phyloP scores from a whole-genome alignment of 495 filamentous ascomycete species.

The Achaetomiella virescens region DNA sequence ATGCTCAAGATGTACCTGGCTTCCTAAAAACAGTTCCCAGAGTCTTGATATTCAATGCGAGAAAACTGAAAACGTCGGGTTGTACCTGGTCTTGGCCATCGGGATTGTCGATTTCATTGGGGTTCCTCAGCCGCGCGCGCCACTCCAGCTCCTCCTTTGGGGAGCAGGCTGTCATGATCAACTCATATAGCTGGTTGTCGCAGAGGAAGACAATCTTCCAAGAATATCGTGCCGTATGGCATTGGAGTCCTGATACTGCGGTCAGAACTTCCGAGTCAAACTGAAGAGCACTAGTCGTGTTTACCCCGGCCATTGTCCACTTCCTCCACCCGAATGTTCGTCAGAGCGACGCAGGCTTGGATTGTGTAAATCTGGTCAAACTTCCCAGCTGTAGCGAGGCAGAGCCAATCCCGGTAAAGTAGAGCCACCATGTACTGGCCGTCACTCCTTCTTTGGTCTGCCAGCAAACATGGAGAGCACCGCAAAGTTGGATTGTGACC shows the following conservation, averaged over 20 bases:
- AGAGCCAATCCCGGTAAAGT: conserved; percentile 75
- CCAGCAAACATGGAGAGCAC: conserved; percentile 80
- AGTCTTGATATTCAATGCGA: conserved; percentile 64
- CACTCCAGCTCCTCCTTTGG: conserved; percentile 74
- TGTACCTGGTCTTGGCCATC: conserved; percentile 41
- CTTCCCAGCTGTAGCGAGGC: conserved; percentile 64
- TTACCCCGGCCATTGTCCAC: conserved; percentile 78
- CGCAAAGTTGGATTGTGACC: conserved; percentile 81
- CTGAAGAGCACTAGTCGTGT: not conserved
- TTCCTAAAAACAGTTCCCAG: conserved; percentile 68
- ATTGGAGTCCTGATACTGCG: conserved; percentile 61
- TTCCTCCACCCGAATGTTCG: conserved; percentile 65
- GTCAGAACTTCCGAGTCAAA: conserved; percentile 8
- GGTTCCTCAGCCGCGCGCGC: conserved; percentile 49
- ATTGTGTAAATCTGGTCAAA: conserved; percentile 59
- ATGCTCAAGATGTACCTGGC: conserved; percentile 36
- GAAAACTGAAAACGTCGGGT: conserved; percentile 48
- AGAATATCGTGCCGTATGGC: conserved; percentile 75
- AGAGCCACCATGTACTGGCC: conserved; percentile 84
- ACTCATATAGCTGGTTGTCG: conserved; percentile 69
- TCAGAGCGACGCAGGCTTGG: conserved; percentile 66
- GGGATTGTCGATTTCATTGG: conserved; percentile 25
- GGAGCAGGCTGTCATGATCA: conserved; percentile 85
- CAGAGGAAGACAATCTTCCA: conserved; percentile 92
- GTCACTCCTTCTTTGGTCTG: conserved; percentile 56